Evolutionary conservation across 176 grass and related monocot genomes (phyloP), one percentile per base, ranked within the genome.

Genomic region (Oryza rufipogon): DNA sequence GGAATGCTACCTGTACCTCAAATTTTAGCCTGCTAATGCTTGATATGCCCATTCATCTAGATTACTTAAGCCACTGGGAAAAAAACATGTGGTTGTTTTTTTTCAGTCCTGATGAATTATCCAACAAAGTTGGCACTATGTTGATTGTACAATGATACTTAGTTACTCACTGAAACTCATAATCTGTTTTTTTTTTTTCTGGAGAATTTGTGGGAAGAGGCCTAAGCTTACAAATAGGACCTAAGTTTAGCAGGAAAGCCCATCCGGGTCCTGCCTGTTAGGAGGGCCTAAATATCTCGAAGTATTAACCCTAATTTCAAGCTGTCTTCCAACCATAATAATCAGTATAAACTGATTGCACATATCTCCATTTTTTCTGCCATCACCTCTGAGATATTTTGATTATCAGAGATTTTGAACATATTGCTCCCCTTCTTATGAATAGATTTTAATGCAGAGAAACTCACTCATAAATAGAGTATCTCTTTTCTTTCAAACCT

Each of bases 191-290:
- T 42, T 70, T 42, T 44, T 45, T 56, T 3, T 8, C 51, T 19
- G 16, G 51, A 45, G 70, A 72, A 72, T 72, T 11, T 15, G 71
- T 44, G 71, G 71, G 11, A 48, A 74, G 71, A 49, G 45, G 23
- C 67, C 8, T 70, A 69, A 3, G 51, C 51, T 60, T 72, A 12
- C 39, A 45, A 71, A 45, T 2, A 4, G 9, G 1, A 19, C 69
- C 20, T 71, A 23, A 45, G 39, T 72, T 71, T 45, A 45, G 4
- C 70, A 72, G 41, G 41, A 46, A 72, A 44, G 36, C 20, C 9
- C 19, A 60, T n/a, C 6, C 6, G 8, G 19, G 56, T 22, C 56
- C 19, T 60, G 56, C 7, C 56, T 60, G 17, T 2, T n/a, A 22
- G 56, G 56, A 60, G 56, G 56, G 6, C 19, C 6, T 60, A 60